These are phyloP conservation scores for Talaromyces borbonicus DNA, from an alignment of 495 filamentous ascomycete genomes.

Conservation along the genomic window DNA sequence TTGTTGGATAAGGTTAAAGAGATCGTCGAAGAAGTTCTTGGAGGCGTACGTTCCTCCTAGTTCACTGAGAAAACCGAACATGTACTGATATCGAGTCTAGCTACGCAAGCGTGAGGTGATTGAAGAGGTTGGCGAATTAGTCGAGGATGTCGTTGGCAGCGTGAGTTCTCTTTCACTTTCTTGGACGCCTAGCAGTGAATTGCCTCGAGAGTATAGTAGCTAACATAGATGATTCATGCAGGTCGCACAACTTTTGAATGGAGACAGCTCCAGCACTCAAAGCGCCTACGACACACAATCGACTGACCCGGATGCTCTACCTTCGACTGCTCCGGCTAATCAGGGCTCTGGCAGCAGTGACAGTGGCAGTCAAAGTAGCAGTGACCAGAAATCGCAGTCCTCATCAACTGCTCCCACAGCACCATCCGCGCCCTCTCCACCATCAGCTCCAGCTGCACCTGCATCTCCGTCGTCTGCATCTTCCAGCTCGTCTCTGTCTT, in stretches of 20 bases:
- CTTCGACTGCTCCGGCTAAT: neutral
- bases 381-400: neutral
- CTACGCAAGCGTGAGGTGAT: conserved; percentile 8
- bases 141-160: neutral
- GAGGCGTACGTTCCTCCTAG: neutral
- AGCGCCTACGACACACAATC: neutral
- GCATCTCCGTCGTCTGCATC: conserved; percentile 17
- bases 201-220: neutral
- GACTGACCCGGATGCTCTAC: neutral
- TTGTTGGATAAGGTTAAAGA: conserved; percentile 4
- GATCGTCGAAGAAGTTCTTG: conserved; percentile 4
- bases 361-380: neutral
- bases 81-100: conserved; percentile 1
- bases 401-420: conserved; percentile 12
- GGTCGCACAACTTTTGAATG: conserved; percentile 4
- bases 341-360: neutral
- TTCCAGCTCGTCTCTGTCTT: neutral
- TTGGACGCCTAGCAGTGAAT: too few species aligned
- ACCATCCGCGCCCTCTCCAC: conserved; percentile 12
- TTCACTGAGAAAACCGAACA: neutral
- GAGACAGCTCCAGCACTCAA: neutral
- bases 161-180: neutral
- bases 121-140: neutral
- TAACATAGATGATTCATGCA: neutral
- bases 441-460: conserved; percentile 2